Evolutionary conservation across 768 basidiomycete species (phyloP), one percentile per base, ranked within the genome.

Genomic region (Rhizopogon vulgaris): DNA sequence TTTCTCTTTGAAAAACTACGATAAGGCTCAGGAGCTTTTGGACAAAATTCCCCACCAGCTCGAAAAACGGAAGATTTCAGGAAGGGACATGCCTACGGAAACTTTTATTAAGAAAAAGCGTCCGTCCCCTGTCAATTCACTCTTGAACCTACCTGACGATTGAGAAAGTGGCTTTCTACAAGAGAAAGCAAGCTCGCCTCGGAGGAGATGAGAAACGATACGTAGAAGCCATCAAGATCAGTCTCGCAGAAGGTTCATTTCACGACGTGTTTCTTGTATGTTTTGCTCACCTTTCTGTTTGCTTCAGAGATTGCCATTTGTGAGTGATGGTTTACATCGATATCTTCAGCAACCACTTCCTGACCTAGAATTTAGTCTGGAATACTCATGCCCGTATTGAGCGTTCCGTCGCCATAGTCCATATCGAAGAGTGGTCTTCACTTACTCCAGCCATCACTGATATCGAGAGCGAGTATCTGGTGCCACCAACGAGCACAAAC

Each of bases 51-150:
- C 86, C 0, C 71, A 67, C 0, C 61, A 82, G 47, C 70, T 89
- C 10, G 76, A 81, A 17, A 78, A 76, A 63, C 76, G 73, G 65
- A 87, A 82, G 67, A 67, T 84, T 4, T 75, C 76, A 10, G 84
- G 82, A n/a, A 83, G 81, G 65, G 78, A 82, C 49, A 63, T 89
- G 47, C 87, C 89, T 0, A 87, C 85, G 0, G 89, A 91, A 58
- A 79, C 83, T 3, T 82, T 84, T 51, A 87, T 90, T 49, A 80
- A 83, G 71, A 88, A 86, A 72, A 87, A 85, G 66, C 37, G 89
- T 89, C 47, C 8, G 83, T 68, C 60, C 1, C 15, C 22, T 11
- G 12, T 38, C 34, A 14, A 49, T 38, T 27, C 18, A 12, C 46
- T 51, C 38, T 45, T 27, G 14, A 51, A 53, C 42, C 12, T 34